phyloP scores from a whole-genome alignment of 208 protist species.

The Novymonas esmeraldas region DNA sequence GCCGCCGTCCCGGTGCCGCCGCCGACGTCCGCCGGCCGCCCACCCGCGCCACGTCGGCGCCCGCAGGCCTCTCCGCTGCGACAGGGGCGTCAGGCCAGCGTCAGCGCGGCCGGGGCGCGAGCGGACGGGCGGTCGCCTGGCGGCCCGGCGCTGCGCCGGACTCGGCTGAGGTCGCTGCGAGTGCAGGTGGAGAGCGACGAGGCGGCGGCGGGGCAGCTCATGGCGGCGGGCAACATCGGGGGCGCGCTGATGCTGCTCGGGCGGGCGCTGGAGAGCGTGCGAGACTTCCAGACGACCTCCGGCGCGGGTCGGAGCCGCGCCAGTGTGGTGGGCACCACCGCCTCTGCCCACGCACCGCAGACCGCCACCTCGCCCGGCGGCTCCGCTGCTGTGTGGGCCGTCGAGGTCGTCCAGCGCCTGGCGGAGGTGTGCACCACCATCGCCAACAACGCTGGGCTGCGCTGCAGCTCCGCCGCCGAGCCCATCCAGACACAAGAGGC shows the following conservation, averaged over 20 bases:
- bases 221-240: conserved; percentile 14
- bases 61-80: not conserved
- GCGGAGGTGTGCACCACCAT: conserved; percentile 50
- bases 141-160: not conserved
- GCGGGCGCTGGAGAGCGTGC: conserved; percentile 7
- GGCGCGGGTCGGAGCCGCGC: not conserved
- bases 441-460: conserved; percentile 65
- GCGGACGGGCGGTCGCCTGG: not conserved
- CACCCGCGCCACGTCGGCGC: not conserved
- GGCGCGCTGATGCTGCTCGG: conserved; percentile 14
- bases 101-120: not conserved
- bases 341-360: not conserved
- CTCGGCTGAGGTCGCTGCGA: not conserved
- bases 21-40: not conserved
- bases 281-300: not conserved
- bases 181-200: conserved; percentile 14
- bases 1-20: not conserved
- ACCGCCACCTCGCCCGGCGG: conserved; percentile 3
- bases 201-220: not conserved
- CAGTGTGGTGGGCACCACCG: not conserved
- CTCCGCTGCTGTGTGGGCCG: conserved; percentile 13
- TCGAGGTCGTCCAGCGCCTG: conserved; percentile 38
- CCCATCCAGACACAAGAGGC: conserved; percentile 41
- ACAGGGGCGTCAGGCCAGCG: not conserved
- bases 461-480: conserved; percentile 45